These are phyloP conservation scores for Talaromyces atroroseus DNA, from an alignment of 2,329 filamentous ascomycete genomes.

Conservation along the genomic window DNA sequence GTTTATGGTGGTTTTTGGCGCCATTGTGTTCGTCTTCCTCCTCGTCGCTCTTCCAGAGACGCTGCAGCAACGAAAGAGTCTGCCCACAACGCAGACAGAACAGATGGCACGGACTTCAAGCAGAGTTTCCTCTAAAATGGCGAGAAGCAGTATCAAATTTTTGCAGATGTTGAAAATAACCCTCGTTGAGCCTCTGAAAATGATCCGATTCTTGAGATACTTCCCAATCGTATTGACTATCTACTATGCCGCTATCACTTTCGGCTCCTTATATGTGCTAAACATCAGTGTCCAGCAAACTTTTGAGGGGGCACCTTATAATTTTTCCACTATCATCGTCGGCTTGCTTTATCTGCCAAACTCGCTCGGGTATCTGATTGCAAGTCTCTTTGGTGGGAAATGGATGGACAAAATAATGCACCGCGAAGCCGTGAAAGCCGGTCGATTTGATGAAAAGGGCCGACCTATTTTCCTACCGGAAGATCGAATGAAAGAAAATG, in stretches of 20 bases:
- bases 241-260: constrained; percentile 68
- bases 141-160: constrained; percentile 52
- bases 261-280: constrained; percentile 68
- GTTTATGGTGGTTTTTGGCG: constrained; percentile 69
- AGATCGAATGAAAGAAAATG: constrained; percentile 77
- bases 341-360: constrained; percentile 74
- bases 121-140: constrained; percentile 59
- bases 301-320: constrained; percentile 63
- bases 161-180: constrained; percentile 53
- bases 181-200: constrained; percentile 66
- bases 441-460: constrained; percentile 62
- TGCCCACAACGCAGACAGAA: constrained; percentile 23
- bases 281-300: constrained; percentile 71
- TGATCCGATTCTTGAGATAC: constrained; percentile 67
- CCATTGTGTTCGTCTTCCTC: constrained; percentile 35
- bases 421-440: constrained; percentile 64
- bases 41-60: constrained; percentile 44
- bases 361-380: constrained; percentile 65
- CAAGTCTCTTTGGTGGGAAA: constrained; percentile 63
- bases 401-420: constrained; percentile 82
- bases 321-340: constrained; percentile 61
- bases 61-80: constrained; percentile 24
- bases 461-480: constrained; percentile 66
- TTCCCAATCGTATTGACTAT: constrained; percentile 69
- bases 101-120: constrained; percentile 30